Evolutionary conservation across 2,329 filamentous ascomycete genomes (phyloP).

Genomic region (Cercospora janseana): DNA sequence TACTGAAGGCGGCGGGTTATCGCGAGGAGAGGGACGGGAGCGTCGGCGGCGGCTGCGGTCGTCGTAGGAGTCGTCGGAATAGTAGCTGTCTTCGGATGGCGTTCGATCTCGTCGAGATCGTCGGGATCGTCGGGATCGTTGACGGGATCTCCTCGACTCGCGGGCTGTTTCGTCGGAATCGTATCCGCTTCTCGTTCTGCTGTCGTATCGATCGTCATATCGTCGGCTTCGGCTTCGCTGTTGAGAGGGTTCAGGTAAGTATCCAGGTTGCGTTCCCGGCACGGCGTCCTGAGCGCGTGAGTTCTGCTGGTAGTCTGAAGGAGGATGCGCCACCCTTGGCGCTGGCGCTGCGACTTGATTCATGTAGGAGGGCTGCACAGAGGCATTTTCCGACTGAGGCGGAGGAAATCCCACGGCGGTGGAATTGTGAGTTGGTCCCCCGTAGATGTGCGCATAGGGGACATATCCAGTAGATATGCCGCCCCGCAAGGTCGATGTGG

Average conservation of each 20-base stretch:
- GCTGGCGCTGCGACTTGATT: slow-evolving; percentile 25
- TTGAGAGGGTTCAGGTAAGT: slow-evolving; percentile 22
- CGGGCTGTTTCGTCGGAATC: slow-evolving; percentile 21
- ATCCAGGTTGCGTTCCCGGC: slow-evolving; percentile 24
- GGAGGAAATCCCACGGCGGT: slow-evolving; percentile 17
- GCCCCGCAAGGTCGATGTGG: slow-evolving; percentile 25
- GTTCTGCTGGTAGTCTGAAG: slow-evolving; percentile 30
- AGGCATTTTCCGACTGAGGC: slow-evolving; percentile 26
- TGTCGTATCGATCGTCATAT: slow-evolving; percentile 20
- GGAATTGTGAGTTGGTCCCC: slow-evolving; percentile 21
- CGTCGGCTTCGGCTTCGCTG: slow-evolving; percentile 10
- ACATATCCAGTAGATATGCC: slow-evolving; percentile 34
- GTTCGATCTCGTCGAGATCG: slow-evolving; percentile 15
- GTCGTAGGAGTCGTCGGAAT: slow-evolving; percentile 23
- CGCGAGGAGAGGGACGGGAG: slow-evolving; percentile 23
- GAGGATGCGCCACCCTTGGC: slow-evolving; percentile 21
- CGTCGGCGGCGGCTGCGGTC: slow-evolving; percentile 20
- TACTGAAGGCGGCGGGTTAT: slow-evolving; percentile 14
- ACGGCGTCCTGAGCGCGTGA: slow-evolving; percentile 31
- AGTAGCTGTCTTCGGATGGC: slow-evolving; percentile 14
- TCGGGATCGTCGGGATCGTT: slow-evolving; percentile 13
- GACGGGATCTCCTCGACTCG: slow-evolving; percentile 10
- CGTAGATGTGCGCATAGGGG: slow-evolving; percentile 39
- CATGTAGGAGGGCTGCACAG: slow-evolving; percentile 27
- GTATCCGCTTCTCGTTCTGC: slow-evolving; percentile 18